These are phyloP conservation scores for Arthrinium puccinioides DNA, from an alignment of 2,329 filamentous ascomycete species.

Conservation along the genomic window DNA sequence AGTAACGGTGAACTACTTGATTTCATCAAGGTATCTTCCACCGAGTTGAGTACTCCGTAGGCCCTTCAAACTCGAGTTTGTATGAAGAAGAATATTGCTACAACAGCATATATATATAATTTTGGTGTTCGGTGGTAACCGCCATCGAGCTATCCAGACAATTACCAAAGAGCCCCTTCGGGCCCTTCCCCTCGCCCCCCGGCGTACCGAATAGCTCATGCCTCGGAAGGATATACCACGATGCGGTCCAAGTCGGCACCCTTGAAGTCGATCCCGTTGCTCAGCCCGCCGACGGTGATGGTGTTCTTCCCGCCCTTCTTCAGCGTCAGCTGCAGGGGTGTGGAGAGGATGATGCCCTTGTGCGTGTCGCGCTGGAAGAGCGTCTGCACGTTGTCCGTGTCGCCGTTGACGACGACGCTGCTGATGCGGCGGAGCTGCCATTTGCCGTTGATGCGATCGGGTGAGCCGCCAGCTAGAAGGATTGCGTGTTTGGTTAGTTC, in stretches of 20 bases:
- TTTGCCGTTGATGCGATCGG: constrained; percentile 50
- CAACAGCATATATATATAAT: too few species aligned
- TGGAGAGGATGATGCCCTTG: constrained; percentile 53
- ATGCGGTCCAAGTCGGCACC: constrained; percentile 53
- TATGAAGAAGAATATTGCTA: too few species aligned
- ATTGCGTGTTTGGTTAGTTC: too few species aligned
- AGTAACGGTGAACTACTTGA: too few species aligned
- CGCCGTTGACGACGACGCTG: constrained; percentile 51
- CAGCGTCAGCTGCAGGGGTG: constrained; percentile 46
- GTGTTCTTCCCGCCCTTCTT: constrained; percentile 42
- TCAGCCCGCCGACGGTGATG: constrained; percentile 50
- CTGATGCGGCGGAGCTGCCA: constrained; percentile 55
- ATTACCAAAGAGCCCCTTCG: too few species aligned
- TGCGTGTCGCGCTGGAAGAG: constrained; percentile 46
- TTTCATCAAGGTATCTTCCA: too few species aligned
- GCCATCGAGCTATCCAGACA: too few species aligned
- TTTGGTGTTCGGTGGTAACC: too few species aligned
- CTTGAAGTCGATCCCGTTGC: constrained; percentile 48
- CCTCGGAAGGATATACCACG: constrained; percentile 51
- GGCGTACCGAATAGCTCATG: constrained; percentile 4
- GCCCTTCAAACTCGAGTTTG: too few species aligned
- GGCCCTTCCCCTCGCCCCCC: too few species aligned
- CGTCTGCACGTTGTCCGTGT: constrained; percentile 40
- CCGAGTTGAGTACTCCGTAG: too few species aligned
- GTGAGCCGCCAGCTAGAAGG: constrained; percentile 39